Percentiles rank a stretch among this genome's conserved stretches.
phyloP scores from a whole-genome alignment of 2,329 filamentous ascomycete species.

The Ophiostoma triangulosporum region DNA sequence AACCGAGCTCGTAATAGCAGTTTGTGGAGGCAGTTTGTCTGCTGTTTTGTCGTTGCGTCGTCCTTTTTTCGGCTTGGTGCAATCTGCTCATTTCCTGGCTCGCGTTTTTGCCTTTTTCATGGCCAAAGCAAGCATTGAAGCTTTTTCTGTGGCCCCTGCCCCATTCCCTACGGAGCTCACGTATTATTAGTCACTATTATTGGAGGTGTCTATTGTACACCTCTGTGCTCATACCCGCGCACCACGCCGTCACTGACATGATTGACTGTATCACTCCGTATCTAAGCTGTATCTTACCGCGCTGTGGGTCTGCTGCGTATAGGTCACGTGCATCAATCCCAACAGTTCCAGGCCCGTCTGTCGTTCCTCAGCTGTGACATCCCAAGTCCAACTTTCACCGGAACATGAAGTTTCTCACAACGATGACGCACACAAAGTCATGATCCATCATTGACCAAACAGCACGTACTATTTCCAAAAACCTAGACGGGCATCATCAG shows the following conservation, averaged over 20 bases:
- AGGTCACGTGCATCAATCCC: conserved; percentile 6
- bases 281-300: neutral
- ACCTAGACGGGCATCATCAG: neutral
- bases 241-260: neutral
- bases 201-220: too few species aligned
- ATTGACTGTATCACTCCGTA: neutral
- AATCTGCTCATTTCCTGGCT: conserved; percentile 4
- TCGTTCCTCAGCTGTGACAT: neutral
- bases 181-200: too few species aligned
- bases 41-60: neutral
- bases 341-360: conserved; percentile 3
- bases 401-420: neutral
- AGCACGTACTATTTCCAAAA: neutral
- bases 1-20: neutral
- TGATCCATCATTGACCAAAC: neutral
- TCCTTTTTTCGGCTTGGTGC: neutral
- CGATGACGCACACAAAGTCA: neutral
- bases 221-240: neutral
- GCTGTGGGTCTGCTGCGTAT: neutral
- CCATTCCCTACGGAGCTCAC: neutral
- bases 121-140: conserved; percentile 1
- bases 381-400: conserved; percentile 1
- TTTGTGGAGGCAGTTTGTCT: neutral
- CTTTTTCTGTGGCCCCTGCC: neutral
- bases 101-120: conserved; percentile 3